phyloP scores from a whole-genome alignment of 2,329 filamentous ascomycete species.

The Aspergillus cejpii region DNA sequence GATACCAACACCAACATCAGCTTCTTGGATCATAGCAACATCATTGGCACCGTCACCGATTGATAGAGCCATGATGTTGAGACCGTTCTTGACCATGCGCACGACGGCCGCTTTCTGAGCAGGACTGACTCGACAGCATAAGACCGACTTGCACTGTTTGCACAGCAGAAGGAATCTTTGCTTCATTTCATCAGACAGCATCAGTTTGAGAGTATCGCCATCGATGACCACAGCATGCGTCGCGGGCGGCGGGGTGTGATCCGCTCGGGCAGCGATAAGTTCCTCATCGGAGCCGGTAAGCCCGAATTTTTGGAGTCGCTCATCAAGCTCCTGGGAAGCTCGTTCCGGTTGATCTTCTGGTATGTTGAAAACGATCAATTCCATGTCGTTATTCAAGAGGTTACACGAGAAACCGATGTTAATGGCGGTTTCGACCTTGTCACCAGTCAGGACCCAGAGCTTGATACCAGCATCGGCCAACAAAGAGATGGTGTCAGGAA shows the following conservation, averaged over 20 bases:
- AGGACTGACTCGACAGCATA: constrained; percentile 95
- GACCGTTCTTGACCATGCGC: constrained; percentile 83
- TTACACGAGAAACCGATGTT: constrained; percentile 99
- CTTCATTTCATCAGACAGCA: constrained; percentile 71
- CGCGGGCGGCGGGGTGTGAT: constrained; percentile 76
- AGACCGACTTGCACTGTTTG: constrained; percentile 92
- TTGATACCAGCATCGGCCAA: constrained; percentile 94
- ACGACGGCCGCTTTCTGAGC: constrained; percentile 97
- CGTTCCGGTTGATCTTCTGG: constrained; percentile 62
- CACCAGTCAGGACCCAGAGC: constrained; percentile 94
- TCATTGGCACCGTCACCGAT: constrained; percentile 94
- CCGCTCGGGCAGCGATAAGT: constrained; percentile 67
- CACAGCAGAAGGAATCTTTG: constrained; percentile 92
- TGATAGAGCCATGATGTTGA: constrained; percentile 93
- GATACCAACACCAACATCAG: constrained; percentile 93
- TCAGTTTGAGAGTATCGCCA: constrained; percentile 84
- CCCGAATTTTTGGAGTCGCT: constrained; percentile 63
- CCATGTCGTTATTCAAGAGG: constrained; percentile 94
- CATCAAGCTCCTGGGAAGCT: constrained; percentile 66
- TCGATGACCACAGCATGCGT: constrained; percentile 94
- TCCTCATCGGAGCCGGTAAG: constrained; percentile 83
- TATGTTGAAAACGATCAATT: constrained; percentile 82
- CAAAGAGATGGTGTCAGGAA: constrained; percentile 88
- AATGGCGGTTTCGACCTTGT: constrained; percentile 98
- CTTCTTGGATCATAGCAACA: constrained; percentile 96